Percentiles rank a stretch among this genome's conserved stretches.
These are phyloP conservation scores for Marvania coccoides DNA, from an alignment of 139 green algal genomes.

Conservation along the genomic window DNA sequence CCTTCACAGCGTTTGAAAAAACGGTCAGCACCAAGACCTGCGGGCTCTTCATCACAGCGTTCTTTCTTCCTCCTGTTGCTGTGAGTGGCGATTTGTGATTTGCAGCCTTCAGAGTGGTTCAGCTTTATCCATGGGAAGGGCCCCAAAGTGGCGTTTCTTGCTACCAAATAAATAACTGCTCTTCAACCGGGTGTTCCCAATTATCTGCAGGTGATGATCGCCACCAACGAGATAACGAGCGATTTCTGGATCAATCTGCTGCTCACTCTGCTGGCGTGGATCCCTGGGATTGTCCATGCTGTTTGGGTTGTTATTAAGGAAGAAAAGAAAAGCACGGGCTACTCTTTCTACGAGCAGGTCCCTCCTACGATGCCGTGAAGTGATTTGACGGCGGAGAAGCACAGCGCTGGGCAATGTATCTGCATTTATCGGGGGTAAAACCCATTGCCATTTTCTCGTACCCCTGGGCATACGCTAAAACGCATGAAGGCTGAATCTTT, in stretches of 20 bases:
- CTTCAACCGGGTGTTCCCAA: background rate
- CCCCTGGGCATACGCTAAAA: no score
- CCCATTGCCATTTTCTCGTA: no score
- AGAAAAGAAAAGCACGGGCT: no score
- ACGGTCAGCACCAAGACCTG: background rate
- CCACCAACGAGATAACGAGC: background rate
- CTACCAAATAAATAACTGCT: background rate
- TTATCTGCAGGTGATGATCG: slow-evolving; percentile 1
- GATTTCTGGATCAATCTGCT: slow-evolving; percentile 6
- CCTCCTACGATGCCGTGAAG: no score
- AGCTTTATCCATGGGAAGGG: no score
- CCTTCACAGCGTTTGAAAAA: no score
- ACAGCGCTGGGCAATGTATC: no score
- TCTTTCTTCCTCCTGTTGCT: background rate
- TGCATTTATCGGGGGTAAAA: no score
- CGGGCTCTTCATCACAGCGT: background rate
- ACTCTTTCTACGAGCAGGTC: no score
- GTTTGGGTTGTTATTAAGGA: slow-evolving; percentile 1
- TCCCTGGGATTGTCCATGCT: background rate
- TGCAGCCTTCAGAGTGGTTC: no score
- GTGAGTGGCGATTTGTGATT: background rate
- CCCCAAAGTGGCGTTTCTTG: background rate
- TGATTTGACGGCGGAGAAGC: no score
- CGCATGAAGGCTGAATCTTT: no score
- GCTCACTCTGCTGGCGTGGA: slow-evolving; percentile 4